These are phyloP conservation scores for Stagonosporopsis cucurbitacearum DNA, from an alignment of 2,329 filamentous ascomycete genomes.

Conservation along the genomic window DNA sequence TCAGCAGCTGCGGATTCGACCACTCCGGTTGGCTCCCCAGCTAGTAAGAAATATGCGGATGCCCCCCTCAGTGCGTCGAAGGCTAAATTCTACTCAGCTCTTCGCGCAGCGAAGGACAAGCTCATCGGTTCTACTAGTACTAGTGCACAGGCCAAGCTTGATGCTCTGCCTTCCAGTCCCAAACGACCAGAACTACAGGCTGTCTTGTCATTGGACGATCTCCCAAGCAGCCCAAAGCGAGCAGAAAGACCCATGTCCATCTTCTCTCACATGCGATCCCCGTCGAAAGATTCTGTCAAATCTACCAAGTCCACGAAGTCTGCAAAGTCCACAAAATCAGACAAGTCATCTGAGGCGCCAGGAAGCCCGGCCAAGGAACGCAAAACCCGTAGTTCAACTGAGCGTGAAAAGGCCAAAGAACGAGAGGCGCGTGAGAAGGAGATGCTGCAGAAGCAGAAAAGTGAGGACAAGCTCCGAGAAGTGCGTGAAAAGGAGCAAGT, in stretches of 20 bases:
- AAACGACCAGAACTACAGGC: constrained; percentile 34
- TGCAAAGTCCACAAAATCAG: constrained; percentile 36
- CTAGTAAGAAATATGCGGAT: constrained; percentile 63
- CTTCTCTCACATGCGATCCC: constrained; percentile 46
- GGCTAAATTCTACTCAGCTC: constrained; percentile 86
- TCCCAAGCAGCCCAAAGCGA: constrained; percentile 44
- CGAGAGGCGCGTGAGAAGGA: constrained; percentile 67
- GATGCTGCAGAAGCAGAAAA: constrained; percentile 64
- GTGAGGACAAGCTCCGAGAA: constrained; percentile 70
- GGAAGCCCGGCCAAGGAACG: constrained; percentile 48
- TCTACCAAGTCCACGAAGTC: constrained; percentile 36
- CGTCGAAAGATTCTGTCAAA: constrained; percentile 46
- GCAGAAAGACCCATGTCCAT: constrained; percentile 39
- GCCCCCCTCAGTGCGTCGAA: constrained; percentile 91
- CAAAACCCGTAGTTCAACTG: constrained; percentile 65
- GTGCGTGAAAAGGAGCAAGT: constrained; percentile 73
- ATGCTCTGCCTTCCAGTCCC: constrained; percentile 54
- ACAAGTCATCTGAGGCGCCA: constrained; percentile 33
- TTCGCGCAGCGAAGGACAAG: constrained; percentile 85
- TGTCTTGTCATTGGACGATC: constrained; percentile 41
- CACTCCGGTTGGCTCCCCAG: constrained; percentile 64
- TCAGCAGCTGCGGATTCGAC: constrained; percentile 55
- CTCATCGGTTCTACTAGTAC: constrained; percentile 75
- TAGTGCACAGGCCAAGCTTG: constrained; percentile 65
- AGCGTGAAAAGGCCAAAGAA: constrained; percentile 64